phyloP scores from a whole-genome alignment of 192 early-diverging fungal species.

The Coemansia sp. region DNA sequence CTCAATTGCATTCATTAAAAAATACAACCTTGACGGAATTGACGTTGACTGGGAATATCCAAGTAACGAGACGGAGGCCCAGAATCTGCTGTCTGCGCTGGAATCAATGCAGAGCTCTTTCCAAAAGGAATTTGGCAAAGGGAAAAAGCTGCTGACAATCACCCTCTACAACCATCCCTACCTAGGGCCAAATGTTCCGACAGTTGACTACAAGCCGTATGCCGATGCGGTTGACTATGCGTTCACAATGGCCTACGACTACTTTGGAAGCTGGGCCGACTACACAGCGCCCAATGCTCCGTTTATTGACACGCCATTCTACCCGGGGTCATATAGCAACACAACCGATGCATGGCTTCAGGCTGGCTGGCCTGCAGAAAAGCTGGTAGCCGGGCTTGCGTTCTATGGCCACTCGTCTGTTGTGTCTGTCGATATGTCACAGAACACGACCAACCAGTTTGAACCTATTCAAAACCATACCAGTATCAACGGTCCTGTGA shows the following conservation, averaged over 20 bases:
- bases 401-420: constrained; percentile 65
- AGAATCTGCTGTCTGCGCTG: constrained; percentile 63
- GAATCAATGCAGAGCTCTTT: constrained; percentile 59
- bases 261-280: constrained; percentile 67
- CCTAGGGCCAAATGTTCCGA: constrained; percentile 56
- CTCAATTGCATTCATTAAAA: constrained; percentile 55
- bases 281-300: constrained; percentile 52
- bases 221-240: constrained; percentile 65
- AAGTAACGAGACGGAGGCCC: constrained; percentile 55
- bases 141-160: constrained; percentile 64
- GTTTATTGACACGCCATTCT: constrained; percentile 50
- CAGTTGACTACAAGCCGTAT: constrained; percentile 62
- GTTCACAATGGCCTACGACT: constrained; percentile 75
- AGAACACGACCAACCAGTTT: constrained; percentile 49
- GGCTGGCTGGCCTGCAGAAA: constrained; percentile 63
- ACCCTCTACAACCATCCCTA: constrained; percentile 69
- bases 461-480: constrained; percentile 52
- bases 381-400: constrained; percentile 66
- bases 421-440: constrained; percentile 37
- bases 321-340: constrained; percentile 54
- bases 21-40: constrained; percentile 69
- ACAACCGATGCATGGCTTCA: constrained; percentile 60
- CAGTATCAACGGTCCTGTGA: constrained; percentile 59
- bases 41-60: constrained; percentile 83
- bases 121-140: constrained; percentile 52